Percentiles rank a stretch among this genome's conserved stretches.
Conservation (phyloP, 495 filamentous ascomycete genomes). For the Cetradonia linearis region DNA sequence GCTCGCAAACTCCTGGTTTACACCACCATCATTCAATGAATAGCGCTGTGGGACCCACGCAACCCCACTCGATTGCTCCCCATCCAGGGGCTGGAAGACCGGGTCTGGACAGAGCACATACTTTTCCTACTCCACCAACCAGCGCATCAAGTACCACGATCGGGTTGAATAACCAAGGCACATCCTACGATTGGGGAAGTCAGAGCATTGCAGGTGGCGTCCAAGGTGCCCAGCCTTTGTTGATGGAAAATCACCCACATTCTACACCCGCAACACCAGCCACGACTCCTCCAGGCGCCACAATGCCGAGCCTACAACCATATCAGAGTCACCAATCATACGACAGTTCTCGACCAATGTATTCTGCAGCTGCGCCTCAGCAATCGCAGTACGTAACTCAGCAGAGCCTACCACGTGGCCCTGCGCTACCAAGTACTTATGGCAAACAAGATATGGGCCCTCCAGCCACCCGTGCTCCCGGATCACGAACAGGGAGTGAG, state of each 20-base stretch:
- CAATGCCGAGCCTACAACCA: conserved; percentile 65
- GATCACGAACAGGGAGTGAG: conserved; percentile 47
- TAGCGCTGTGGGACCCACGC: conserved; percentile 50
- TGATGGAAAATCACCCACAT: conserved; percentile 78
- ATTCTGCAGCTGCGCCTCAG: conserved; percentile 60
- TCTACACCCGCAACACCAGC: conserved; percentile 92
- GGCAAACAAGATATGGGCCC: conserved; percentile 90
- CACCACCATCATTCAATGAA: conserved; percentile 74
- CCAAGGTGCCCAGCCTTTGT: conserved; percentile 60
- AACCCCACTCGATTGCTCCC: conserved; percentile 61
- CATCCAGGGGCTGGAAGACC: conserved; percentile 58
- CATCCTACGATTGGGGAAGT: conserved; percentile 63
- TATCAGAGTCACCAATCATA: conserved; percentile 65
- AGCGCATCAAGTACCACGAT: conserved; percentile 78
- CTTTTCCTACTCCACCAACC: conserved; percentile 88
- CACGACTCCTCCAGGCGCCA: conserved; percentile 77
- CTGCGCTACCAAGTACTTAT: conserved; percentile 51
- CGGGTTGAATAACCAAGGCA: conserved; percentile 63
- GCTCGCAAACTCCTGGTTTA: conserved; percentile 61
- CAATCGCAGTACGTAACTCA: conserved; percentile 60
- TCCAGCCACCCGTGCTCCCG: conserved; percentile 52
- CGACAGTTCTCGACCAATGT: conserved; percentile 68
- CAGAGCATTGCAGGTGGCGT: conserved; percentile 47
- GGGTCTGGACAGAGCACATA: conserved; percentile 68
- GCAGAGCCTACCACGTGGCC: conserved; percentile 62